Conservation (phyloP, 768 basidiomycete genomes). For the Xerocomellus dryophilus region DNA sequence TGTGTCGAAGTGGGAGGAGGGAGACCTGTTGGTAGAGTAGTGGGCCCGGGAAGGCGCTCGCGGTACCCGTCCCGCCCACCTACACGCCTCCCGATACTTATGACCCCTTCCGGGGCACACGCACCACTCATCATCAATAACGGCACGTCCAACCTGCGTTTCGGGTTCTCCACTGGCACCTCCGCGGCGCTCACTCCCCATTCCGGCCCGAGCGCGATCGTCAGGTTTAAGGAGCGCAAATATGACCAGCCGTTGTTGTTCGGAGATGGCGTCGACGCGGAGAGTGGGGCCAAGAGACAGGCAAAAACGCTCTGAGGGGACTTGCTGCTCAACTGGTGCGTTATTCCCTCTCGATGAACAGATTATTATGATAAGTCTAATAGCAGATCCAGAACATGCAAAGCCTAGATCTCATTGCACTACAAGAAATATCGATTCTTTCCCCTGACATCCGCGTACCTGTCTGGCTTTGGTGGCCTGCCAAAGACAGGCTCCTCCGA, state of each 20-base stretch:
- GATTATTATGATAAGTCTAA: background rate
- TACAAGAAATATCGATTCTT: slow-evolving; percentile 31
- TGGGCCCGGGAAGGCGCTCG: too few relatives aligned
- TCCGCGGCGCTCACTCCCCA: slow-evolving; percentile 46
- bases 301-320: slow-evolving; percentile 86
- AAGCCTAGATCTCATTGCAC: background rate
- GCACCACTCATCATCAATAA: slow-evolving; percentile 85
- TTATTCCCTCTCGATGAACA: slow-evolving; percentile 6
- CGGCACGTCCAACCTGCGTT: slow-evolving; percentile 77
- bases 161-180: slow-evolving; percentile 83
- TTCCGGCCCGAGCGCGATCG: slow-evolving; percentile 64
- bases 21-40: too few relatives aligned
- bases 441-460: slow-evolving; percentile 28
- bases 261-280: slow-evolving; percentile 82
- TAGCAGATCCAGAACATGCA: background rate
- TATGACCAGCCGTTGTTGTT: slow-evolving; percentile 83
- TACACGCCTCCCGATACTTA: slow-evolving; percentile 40
- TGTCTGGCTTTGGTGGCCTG: slow-evolving; percentile 29
- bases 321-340: slow-evolving; percentile 86
- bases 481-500: slow-evolving; percentile 25
- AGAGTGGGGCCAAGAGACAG: slow-evolving; percentile 78
- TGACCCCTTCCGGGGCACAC: slow-evolving; percentile 43
- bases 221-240: slow-evolving; percentile 88
- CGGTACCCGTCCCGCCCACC: too few relatives aligned
- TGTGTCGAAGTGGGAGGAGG: too few relatives aligned